These are phyloP conservation scores for Aegilops umbellulata DNA, from an alignment of 176 grass and related monocot genomes.

Conservation along the genomic window DNA sequence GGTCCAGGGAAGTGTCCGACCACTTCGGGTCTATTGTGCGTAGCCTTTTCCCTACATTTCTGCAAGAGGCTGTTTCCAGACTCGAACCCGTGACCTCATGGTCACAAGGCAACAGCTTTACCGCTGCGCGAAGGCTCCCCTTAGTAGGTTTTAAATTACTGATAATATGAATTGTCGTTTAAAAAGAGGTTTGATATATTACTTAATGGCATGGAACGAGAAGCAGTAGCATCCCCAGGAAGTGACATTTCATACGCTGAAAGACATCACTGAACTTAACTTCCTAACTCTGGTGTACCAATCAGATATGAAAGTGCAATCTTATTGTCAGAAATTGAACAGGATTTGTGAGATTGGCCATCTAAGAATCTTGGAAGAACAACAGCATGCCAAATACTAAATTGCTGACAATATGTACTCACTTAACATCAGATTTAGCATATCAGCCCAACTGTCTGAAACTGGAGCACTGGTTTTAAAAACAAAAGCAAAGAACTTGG, in stretches of 20 bases:
- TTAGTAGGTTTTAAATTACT: background rate
- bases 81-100: no score
- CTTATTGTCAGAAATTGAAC: background rate
- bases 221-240: background rate
- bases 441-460: background rate
- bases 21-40: no score
- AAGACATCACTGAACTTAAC: slow-evolving; percentile 8
- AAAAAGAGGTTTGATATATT: background rate
- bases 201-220: background rate
- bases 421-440: background rate
- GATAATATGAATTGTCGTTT: background rate
- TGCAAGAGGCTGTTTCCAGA: no score
- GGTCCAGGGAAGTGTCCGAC: no score
- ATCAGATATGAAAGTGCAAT: slow-evolving; percentile 4
- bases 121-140: no score
- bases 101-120: no score
- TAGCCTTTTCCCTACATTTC: no score
- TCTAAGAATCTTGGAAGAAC: slow-evolving; percentile 1
- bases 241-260: background rate
- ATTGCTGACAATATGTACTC: background rate
- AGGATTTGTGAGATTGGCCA: background rate
- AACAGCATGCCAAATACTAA: background rate
- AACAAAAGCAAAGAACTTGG: background rate
- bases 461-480: no score
- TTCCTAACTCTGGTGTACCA: background rate